Base-by-base conservation (phyloP, 768 basidiomycete species). In the Pisolithus marmoratus region DNA sequence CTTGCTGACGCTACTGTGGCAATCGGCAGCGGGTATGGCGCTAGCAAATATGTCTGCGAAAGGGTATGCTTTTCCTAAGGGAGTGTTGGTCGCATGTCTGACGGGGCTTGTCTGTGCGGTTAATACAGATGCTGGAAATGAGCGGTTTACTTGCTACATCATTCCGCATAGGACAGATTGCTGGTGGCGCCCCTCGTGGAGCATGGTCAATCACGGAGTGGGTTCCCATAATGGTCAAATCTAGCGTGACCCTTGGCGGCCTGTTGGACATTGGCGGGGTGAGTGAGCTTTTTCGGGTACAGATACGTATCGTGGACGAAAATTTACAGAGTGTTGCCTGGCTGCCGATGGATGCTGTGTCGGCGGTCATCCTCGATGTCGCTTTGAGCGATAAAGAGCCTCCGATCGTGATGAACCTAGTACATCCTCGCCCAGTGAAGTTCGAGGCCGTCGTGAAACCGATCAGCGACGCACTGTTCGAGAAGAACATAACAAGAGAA, bases 151-250 rank as follows among this genome's bases (percentile, higher is more conserved):
- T 57, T 4, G 63, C 67, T 1, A 64, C 67, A 0, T 67, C 67
- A 3, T 65, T 74, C 40, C 63, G 68, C 17, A 63, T 73, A 14
- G 70, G 74, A 9, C 72, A 74, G 52, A 60, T 76, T 50, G 53
- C 62, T 14, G 74, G 71, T 4, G 65, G 64, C 23, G 34, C 44
- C 4, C 54, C 60, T 4, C 64, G 68, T 49, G 74, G 74, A 12
- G 64, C 66, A 8, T 73, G 71, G 74, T 64, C 63, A 36, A 67
- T 63, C 1, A 58, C 64, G 2, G 65, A 70, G 31, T 72, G 72
- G 69, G 58, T 75, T 20, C 70, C 73, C 12, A 59, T 63, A 26
- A 60, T 74, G 5, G 57, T 73, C 26, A 67, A 68, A 54, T 72
- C 72, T 5, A 67, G 65, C 43, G 42, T 70, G 12, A 43, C 51